A percentile compares a stretch with the other conserved stretches of the same genome.
These are phyloP conservation scores for Metschnikowia similis DNA, from an alignment of 805 yeast species.

Conservation along the genomic window DNA sequence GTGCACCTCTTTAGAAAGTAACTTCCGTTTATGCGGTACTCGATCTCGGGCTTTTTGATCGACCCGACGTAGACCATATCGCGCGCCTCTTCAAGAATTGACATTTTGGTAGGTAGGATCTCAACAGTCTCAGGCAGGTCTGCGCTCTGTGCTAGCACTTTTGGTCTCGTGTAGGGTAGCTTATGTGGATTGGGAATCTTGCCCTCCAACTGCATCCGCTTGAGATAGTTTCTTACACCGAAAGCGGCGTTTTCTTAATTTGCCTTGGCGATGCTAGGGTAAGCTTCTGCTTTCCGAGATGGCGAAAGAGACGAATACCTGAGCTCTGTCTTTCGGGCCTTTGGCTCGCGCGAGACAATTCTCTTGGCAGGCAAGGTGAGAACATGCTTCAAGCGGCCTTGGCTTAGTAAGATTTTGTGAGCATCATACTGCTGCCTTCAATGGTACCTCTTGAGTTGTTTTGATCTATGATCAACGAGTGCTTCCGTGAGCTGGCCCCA, in stretches of 20 bases:
- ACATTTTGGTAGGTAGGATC: conserved; percentile 18
- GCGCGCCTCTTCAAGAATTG: conserved; percentile 25
- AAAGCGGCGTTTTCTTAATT: conserved; percentile 14
- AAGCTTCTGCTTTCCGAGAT: conserved; percentile 5
- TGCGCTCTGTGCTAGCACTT: conserved; percentile 9
- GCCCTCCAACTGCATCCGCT: conserved; percentile 22
- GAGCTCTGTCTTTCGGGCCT: background rate
- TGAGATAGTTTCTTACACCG: conserved; percentile 26
- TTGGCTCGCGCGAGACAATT: conserved; percentile 6
- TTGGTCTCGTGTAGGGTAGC: conserved; percentile 24
- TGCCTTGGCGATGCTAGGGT: conserved; percentile 11
- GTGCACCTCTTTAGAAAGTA: conserved; percentile 21
- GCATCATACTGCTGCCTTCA: conserved; percentile 19
- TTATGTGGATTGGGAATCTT: conserved; percentile 30
- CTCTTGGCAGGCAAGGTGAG: conserved; percentile 11
- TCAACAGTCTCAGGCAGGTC: conserved; percentile 8
- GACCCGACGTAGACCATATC: conserved; percentile 30
- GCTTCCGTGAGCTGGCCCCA: conserved; percentile 14
- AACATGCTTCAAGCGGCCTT: conserved; percentile 6
- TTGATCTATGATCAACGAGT: conserved; percentile 14
- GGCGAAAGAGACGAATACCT: background rate
- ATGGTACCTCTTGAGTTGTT: conserved; percentile 10
- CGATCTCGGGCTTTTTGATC: conserved; percentile 31
- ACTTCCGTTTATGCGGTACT: conserved; percentile 27
- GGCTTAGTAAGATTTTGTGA: conserved; percentile 9